Evolutionary conservation across 331 rosid genomes (phyloP).

Genomic region (Saraca asoca): DNA sequence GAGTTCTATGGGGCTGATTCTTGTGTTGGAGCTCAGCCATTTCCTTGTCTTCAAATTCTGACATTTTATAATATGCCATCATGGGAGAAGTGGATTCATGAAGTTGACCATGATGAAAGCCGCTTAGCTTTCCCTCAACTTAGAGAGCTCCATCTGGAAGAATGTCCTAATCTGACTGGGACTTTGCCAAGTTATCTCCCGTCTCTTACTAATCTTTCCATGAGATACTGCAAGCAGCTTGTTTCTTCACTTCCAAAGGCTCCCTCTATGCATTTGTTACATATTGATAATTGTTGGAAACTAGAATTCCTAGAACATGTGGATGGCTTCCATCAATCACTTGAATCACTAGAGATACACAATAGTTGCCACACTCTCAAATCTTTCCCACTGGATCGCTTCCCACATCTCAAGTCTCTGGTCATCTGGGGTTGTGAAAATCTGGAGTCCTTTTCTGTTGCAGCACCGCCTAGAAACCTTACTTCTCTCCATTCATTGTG

Average conservation of each 20-base stretch:
- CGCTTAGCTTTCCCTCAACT: constrained; percentile 3
- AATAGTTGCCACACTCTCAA: constrained; percentile 20
- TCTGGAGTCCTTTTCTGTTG: constrained; percentile 20
- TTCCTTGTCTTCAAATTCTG: constrained; percentile 11
- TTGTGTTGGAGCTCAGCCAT: background rate
- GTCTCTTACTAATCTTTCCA: background rate
- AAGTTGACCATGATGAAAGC: background rate
- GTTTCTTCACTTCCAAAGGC: constrained; percentile 15
- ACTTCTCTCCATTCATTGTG: constrained; percentile 19
- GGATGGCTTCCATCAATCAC: constrained; percentile 1
- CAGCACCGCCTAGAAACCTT: background rate
- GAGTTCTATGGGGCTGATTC: constrained; percentile 14
- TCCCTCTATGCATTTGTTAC: background rate
- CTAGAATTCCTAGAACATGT: constrained; percentile 4
- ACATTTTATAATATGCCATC: background rate
- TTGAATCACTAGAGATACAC: constrained; percentile 6
- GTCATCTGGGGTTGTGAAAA: background rate
- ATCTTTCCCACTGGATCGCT: constrained; percentile 32
- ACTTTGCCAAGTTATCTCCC: constrained; percentile 6
- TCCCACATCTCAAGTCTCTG: constrained; percentile 3
- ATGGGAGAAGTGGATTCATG: constrained; percentile 26
- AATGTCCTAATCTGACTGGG: background rate
- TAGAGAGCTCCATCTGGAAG: background rate
- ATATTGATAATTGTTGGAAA: background rate
- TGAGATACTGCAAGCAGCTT: constrained; percentile 17